Evolutionary conservation across 164 flowering plant genomes (phyloP), one percentile per base, ranked within the genome.

Genomic region (Tetrastigma voinierianum): DNA sequence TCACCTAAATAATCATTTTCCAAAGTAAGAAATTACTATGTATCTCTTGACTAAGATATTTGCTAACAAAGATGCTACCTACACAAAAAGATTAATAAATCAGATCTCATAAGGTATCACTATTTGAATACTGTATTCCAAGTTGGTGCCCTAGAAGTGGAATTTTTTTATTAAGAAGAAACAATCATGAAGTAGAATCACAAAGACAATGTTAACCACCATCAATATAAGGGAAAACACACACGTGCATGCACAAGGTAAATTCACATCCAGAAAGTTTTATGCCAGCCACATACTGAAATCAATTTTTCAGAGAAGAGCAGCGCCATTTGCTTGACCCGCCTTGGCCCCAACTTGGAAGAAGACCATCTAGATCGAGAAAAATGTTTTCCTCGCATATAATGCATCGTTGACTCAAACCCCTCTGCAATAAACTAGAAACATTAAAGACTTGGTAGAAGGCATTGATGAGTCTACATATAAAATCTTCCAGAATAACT

Each of bases 331-430:
- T 86, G 93, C 70, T 87, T 87, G 75, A 95, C 91, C 59, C 91
- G 80, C 68, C 86, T 72, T 18, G 98, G 97, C 45, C 97, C 97
- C 98, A 97, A 95, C 66, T 74, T 78, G 47, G 82, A 83, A 40
- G 90, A 84, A 56, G 82, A 75, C 95, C 95, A 95, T 82, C 84
- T 83, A 65, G 98, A 91, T 51, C 77, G 92, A 65, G 96, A 82
- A 78, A 78, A 66, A 91, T 61, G 93, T 23, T 81, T 95, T 97
- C n/a, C n/a, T n/a, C 32, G 98, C 98, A 77, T 83, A 95, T 66
- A 83, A 79, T 68, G 75, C 25, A 74, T 94, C 98, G 76, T 90
- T 86, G 62, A 95, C n/a, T 76, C 68, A 86, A 74, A n/a, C n/a
- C 46, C 97, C 97, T 79, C 96, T 91, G 60, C 61, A 80, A 62